Evolutionary conservation across 1,284 basidiomycete genomes (phyloP).

Genomic region (Leccinum laetum): DNA sequence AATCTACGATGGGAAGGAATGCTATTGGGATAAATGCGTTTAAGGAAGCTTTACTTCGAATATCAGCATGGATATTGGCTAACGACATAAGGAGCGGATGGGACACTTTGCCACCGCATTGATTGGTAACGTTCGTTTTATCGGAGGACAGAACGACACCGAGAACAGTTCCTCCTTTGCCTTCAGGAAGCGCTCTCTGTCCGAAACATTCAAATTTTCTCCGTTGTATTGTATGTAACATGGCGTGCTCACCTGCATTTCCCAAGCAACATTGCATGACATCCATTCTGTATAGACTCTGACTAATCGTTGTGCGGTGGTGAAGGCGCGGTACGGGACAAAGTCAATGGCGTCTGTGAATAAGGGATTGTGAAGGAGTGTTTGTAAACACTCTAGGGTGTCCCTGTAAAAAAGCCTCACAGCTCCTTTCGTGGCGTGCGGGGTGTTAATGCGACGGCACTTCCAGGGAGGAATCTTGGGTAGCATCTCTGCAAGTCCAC

Average conservation of each 20-base stretch:
- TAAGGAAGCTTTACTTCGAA: no score
- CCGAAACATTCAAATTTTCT: neutral
- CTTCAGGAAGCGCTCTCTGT: neutral
- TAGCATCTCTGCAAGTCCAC: neutral
- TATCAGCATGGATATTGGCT: no score
- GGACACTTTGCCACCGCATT: neutral
- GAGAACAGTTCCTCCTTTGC: conserved; percentile 3
- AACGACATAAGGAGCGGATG: no score
- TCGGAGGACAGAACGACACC: conserved; percentile 29
- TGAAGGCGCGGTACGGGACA: neutral
- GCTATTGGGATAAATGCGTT: no score
- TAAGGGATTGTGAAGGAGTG: neutral
- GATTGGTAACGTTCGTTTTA: conserved; percentile 34
- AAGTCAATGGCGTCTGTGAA: neutral
- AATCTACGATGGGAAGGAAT: no score
- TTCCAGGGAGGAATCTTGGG: neutral
- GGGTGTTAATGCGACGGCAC: neutral
- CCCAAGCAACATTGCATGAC: neutral
- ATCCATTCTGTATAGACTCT: neutral
- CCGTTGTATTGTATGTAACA: no score
- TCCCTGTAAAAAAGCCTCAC: neutral
- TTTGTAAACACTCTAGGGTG: neutral
- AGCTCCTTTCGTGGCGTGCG: neutral
- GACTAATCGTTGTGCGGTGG: neutral
- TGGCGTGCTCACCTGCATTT: conserved; percentile 5